These are phyloP conservation scores for Colletotrichum aenigma DNA, from an alignment of 2,329 filamentous ascomycete genomes.

Conservation along the genomic window DNA sequence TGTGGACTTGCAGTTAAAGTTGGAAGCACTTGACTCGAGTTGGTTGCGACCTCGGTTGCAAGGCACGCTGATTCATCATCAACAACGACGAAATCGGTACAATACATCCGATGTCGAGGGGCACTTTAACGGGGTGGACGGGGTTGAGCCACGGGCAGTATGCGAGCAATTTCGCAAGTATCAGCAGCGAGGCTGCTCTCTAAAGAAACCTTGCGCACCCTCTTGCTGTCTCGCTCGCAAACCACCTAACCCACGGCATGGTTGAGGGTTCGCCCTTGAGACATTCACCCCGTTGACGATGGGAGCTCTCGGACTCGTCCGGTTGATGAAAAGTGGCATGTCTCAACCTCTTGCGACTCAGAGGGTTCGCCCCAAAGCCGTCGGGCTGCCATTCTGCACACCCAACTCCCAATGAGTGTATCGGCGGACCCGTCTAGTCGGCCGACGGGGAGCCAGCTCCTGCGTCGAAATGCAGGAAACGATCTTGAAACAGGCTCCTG, in stretches of 20 bases:
- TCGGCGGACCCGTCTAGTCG: conserved; percentile 1
- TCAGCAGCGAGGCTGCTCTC: background rate
- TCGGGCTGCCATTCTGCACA: background rate
- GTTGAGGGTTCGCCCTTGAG: background rate
- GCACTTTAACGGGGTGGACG: background rate
- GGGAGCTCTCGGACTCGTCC: background rate
- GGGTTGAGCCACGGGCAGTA: background rate
- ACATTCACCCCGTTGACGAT: background rate
- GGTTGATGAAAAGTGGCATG: background rate
- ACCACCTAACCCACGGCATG: background rate
- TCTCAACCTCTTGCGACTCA: background rate
- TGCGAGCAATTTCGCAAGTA: background rate
- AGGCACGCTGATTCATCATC: background rate
- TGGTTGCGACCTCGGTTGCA: background rate
- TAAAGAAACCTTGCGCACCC: background rate
- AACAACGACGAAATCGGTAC: background rate
- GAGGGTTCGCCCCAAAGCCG: background rate
- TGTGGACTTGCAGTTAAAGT: background rate
- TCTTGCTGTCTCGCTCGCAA: background rate
- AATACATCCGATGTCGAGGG: background rate
- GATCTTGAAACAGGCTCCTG: conserved; percentile 7
- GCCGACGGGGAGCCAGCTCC: background rate
- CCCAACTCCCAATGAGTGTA: background rate
- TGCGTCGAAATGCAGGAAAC: conserved; percentile 3
- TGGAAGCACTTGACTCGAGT: background rate